Evolutionary conservation across 2,329 filamentous ascomycete genomes (phyloP).

Genomic region (Tolypocladium amazonense): DNA sequence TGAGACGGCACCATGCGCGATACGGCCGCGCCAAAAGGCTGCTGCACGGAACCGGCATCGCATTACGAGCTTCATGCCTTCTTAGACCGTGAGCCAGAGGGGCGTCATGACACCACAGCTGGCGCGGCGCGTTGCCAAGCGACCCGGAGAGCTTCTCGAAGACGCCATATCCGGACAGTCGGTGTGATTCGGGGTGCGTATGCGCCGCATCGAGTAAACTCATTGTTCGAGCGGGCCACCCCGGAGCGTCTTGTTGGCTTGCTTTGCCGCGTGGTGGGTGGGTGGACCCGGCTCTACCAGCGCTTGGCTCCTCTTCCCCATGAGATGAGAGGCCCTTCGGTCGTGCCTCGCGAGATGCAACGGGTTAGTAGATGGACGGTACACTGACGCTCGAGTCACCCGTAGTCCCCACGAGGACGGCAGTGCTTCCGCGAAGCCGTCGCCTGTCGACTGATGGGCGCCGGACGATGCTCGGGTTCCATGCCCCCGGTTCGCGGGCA

Average conservation of each 20-base stretch:
- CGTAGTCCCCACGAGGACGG: background rate
- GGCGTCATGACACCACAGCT: background rate
- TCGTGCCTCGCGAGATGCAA: background rate
- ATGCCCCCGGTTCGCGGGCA: background rate
- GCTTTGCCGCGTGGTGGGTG: background rate
- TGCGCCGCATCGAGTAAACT: background rate
- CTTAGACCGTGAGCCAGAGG: background rate
- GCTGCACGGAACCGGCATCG: background rate
- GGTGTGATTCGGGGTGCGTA: background rate
- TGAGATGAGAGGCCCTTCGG: background rate
- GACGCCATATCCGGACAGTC: background rate
- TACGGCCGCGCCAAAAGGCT: background rate
- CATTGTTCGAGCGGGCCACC: background rate
- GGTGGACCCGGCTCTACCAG: background rate
- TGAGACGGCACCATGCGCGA: background rate
- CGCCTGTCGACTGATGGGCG: background rate
- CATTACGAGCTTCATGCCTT: background rate
- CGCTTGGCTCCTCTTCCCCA: background rate
- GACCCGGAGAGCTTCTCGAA: background rate
- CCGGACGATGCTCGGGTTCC: background rate
- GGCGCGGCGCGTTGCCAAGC: background rate
- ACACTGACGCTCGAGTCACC: background rate
- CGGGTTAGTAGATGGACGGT: background rate
- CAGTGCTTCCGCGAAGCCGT: background rate
- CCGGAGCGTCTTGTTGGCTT: background rate